These are phyloP conservation scores for Phytopythium kandeliae DNA, from an alignment of 352 stramenopile species.

Conservation along the genomic window DNA sequence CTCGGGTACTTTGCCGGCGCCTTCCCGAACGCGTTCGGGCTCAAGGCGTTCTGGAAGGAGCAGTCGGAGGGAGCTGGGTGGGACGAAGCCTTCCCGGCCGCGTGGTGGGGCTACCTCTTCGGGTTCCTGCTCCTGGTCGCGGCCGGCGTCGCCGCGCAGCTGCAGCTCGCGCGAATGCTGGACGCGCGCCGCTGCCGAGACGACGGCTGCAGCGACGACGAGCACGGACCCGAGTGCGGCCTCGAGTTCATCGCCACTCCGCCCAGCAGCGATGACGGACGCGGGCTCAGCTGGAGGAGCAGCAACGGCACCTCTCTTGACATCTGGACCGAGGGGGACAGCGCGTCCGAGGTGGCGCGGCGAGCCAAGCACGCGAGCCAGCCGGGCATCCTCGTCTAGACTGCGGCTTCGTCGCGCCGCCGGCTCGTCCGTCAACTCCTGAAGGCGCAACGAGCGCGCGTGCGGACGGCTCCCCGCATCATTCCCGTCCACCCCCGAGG, in stretches of 20 bases:
- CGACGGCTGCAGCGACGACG: background rate
- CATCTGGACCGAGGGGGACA: background rate
- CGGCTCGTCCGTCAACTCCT: too few relatives aligned
- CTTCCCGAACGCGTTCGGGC: constrained; percentile 2
- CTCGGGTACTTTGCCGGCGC: constrained; percentile 4
- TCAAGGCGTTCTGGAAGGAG: constrained; percentile 2
- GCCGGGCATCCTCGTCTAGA: constrained; percentile 2
- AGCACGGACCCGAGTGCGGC: background rate
- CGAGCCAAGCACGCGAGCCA: background rate
- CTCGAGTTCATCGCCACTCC: constrained; percentile 3
- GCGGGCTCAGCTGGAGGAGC: background rate
- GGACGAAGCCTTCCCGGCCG: background rate
- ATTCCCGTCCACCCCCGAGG: too few relatives aligned
- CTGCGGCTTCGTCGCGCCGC: too few relatives aligned
- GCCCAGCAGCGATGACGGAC: background rate
- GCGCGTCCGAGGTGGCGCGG: background rate
- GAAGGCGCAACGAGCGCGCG: too few relatives aligned
- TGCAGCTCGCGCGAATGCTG: background rate
- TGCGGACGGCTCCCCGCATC: too few relatives aligned
- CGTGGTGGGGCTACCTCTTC: constrained; percentile 2
- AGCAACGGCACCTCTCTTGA: background rate
- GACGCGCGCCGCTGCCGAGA: background rate
- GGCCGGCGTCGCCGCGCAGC: background rate
- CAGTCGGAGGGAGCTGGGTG: background rate
- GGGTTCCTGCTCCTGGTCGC: background rate